phyloP scores from a whole-genome alignment of 345 rosid species.

The Dipteronia dyeriana region DNA sequence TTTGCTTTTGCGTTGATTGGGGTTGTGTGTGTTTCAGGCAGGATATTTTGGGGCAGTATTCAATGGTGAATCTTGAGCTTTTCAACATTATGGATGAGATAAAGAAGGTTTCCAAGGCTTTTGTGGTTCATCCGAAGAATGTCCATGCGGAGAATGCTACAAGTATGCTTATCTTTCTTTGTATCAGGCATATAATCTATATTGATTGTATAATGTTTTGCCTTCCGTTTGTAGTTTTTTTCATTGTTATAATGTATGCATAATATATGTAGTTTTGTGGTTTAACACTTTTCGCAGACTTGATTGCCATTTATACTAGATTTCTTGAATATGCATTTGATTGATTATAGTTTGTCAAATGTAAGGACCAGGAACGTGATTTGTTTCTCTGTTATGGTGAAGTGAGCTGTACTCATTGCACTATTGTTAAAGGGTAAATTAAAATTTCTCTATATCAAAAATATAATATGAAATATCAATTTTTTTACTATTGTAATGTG shows the following conservation, averaged over 20 bases:
- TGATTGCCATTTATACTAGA: not conserved
- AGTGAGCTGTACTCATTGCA: not conserved
- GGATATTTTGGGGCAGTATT: slow-evolving; percentile 84
- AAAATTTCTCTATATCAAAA: not conserved
- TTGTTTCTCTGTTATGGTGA: not conserved
- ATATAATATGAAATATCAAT: not conserved
- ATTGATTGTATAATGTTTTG: not conserved
- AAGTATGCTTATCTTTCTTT: slow-evolving; percentile 41
- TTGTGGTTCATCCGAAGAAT: slow-evolving; percentile 85
- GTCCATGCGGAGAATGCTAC: slow-evolving; percentile 82
- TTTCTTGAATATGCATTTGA: not conserved
- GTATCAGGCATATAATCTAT: not conserved
- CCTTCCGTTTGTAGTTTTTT: not conserved
- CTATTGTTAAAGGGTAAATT: not conserved
- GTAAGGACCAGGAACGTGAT: not conserved
- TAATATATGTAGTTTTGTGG: not conserved
- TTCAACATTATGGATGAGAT: slow-evolving; percentile 87
- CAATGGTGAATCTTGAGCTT: slow-evolving; percentile 94
- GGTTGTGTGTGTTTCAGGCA: slow-evolving; percentile 53
- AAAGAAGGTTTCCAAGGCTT: slow-evolving; percentile 78
- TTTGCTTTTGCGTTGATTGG: not conserved
- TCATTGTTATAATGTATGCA: not conserved
- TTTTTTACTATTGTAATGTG: not conserved
- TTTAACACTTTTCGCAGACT: not conserved
- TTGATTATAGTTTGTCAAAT: not conserved